Percentiles rank a stretch among this genome's conserved stretches.
Evolutionary conservation across 2,329 filamentous ascomycete genomes (phyloP).

Genomic region (Sarocladium strictum): DNA sequence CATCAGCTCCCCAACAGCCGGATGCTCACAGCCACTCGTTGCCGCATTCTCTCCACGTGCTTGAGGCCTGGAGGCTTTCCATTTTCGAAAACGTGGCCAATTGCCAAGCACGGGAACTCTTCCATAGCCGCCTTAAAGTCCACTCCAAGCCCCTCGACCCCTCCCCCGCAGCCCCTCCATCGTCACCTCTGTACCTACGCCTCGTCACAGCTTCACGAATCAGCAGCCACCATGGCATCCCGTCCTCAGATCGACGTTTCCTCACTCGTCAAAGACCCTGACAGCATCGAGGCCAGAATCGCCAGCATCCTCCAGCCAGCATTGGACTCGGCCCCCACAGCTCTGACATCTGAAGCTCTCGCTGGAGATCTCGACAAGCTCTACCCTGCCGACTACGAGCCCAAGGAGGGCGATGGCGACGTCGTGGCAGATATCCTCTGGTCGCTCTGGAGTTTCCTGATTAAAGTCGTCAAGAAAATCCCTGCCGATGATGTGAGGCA

Average conservation of each 20-base stretch:
- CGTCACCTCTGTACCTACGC: not conserved
- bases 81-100: not conserved
- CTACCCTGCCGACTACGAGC: constrained; percentile 14
- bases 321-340: constrained; percentile 15
- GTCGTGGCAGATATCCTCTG: constrained; percentile 20
- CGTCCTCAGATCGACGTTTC: constrained; percentile 1
- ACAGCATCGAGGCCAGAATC: constrained; percentile 15
- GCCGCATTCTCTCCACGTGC: not conserved
- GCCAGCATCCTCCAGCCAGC: constrained; percentile 18
- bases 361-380: constrained; percentile 21
- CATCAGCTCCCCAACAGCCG: not conserved
- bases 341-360: constrained; percentile 15
- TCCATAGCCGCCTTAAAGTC: not conserved
- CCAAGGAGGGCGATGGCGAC: constrained; percentile 13
- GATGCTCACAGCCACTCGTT: not conserved
- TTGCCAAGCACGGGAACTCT: not conserved
- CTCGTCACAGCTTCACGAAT: not conserved
- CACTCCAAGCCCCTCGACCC: not conserved
- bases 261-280: not conserved
- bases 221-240: not conserved
- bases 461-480: constrained; percentile 19
- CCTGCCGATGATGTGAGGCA: constrained; percentile 21
- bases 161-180: not conserved
- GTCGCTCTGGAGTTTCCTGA: constrained; percentile 22
- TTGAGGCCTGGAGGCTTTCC: not conserved